These are phyloP conservation scores for Apiospora hydei DNA, from an alignment of 2,329 filamentous ascomycete genomes.

Conservation along the genomic window DNA sequence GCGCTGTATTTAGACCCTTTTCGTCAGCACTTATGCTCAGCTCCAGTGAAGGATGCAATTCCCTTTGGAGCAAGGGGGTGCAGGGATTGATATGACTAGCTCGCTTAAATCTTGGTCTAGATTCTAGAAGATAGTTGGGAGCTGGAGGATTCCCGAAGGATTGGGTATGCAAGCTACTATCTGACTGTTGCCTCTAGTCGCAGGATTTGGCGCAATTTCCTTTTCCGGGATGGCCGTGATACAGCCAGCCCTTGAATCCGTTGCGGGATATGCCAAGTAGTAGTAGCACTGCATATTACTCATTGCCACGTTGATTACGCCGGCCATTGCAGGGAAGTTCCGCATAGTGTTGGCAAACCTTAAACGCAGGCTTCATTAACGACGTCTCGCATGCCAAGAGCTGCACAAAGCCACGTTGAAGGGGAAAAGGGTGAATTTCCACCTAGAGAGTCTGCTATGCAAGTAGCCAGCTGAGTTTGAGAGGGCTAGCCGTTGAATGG, in stretches of 20 bases:
- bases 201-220: not conserved
- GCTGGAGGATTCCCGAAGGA: not conserved
- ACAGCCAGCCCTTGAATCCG: too few relatives aligned
- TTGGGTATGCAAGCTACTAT: not conserved
- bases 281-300: not conserved
- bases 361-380: not conserved
- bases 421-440: not conserved
- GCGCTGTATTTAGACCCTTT: not conserved
- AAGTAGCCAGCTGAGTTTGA: not conserved
- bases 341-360: not conserved
- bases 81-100: not conserved
- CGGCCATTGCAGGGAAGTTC: not conserved
- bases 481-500: not conserved
- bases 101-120: not conserved
- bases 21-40: not conserved
- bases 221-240: not conserved
- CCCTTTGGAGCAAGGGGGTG: not conserved
- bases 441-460: too few relatives aligned
- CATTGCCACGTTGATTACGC: not conserved
- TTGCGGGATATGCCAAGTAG: not conserved
- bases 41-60: not conserved
- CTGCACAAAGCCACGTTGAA: not conserved
- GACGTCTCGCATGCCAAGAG: not conserved
- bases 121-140: not conserved
- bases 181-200: too few relatives aligned